phyloP scores from a whole-genome alignment of 768 basidiomycete species.

The Suillus weaverae region DNA sequence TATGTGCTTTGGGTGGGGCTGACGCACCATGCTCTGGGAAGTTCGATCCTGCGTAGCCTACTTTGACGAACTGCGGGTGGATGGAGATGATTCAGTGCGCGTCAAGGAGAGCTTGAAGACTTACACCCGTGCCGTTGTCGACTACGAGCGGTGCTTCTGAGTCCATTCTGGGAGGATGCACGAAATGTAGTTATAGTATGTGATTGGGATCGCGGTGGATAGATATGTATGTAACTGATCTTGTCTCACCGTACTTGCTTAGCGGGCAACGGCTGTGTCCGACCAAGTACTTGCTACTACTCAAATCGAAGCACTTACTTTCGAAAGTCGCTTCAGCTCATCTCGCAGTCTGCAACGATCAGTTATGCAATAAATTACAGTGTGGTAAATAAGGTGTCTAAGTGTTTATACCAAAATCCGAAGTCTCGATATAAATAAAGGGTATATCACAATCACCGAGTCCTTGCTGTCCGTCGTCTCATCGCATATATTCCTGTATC shows the following conservation, averaged over 20 bases:
- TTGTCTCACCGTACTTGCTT: not conserved
- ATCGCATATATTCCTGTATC: not conserved
- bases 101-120: constrained; percentile 28
- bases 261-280: not conserved
- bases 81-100: constrained; percentile 6
- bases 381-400: not conserved
- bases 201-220: constrained; percentile 1
- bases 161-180: constrained; percentile 23
- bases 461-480: not conserved
- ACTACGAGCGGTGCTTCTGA: constrained; percentile 63
- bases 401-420: not conserved
- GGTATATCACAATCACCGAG: constrained; percentile 4
- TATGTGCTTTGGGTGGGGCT: not conserved
- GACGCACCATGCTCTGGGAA: constrained; percentile 87
- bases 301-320: not conserved
- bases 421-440: not conserved
- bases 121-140: constrained; percentile 86
- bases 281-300: not conserved
- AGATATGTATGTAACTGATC: constrained; percentile 6
- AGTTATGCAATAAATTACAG: not conserved
- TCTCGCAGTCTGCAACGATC: too few species aligned
- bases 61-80: constrained; percentile 77
- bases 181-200: not conserved
- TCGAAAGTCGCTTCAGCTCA: not conserved
- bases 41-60: constrained; percentile 89